A percentile compares a stretch with the other conserved stretches of the same genome.
These are phyloP conservation scores for Ramalina intermedia DNA, from an alignment of 495 filamentous ascomycete genomes.

Conservation along the genomic window DNA sequence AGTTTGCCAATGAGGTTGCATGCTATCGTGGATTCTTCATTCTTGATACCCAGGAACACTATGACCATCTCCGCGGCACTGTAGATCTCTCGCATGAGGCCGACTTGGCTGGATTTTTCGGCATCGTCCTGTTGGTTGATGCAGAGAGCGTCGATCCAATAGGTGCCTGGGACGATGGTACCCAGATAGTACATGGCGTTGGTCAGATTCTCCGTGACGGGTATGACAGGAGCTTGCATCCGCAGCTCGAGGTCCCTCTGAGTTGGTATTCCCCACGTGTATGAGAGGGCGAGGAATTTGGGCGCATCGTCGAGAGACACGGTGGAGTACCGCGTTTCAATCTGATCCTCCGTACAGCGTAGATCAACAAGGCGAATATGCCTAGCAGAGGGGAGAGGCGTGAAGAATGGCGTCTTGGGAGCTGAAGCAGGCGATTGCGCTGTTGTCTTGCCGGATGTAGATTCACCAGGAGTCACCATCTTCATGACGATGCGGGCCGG, in stretches of 20 bases:
- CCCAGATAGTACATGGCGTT: neutral
- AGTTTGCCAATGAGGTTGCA: neutral
- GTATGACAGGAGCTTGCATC: neutral
- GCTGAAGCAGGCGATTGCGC: too few relatives aligned
- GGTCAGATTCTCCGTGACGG: neutral
- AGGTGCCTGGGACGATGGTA: neutral
- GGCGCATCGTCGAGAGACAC: too few relatives aligned
- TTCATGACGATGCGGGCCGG: too few relatives aligned
- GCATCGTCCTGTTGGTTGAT: slow-evolving; percentile 22
- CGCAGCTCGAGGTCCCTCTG: neutral
- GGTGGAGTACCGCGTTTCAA: too few relatives aligned
- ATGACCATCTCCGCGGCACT: slow-evolving; percentile 11
- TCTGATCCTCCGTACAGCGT: too few relatives aligned
- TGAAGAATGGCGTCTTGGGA: too few relatives aligned
- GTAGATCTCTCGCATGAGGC: slow-evolving; percentile 24
- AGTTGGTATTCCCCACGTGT: neutral
- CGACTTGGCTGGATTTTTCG: slow-evolving; percentile 23
- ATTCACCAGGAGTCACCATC: too few relatives aligned
- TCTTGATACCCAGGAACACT: slow-evolving; percentile 14
- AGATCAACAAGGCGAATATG: too few relatives aligned
- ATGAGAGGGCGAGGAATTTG: neutral
- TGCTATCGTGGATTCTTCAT: neutral
- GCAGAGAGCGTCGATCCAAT: slow-evolving; percentile 25
- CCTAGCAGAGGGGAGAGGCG: too few relatives aligned
- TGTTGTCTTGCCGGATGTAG: too few relatives aligned